Conservation (phyloP, 2,329 filamentous ascomycete species). For the Plenodomus lindquistii region DNA sequence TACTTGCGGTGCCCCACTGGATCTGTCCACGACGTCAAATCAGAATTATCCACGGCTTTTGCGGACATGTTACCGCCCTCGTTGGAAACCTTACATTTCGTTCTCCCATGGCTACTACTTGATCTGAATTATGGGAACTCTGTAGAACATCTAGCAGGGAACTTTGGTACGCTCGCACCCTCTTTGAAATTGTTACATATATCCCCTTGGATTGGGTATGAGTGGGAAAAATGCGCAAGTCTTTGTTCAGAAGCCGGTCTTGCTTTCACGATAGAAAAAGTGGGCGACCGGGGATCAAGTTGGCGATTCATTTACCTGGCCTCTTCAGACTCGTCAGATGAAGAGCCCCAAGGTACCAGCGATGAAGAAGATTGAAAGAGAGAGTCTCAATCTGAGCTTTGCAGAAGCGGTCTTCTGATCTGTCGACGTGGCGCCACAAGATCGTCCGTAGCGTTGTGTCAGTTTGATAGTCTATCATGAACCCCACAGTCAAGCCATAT, state of each 20-base stretch:
- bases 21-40: slow-evolving; percentile 1
- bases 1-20: slow-evolving; percentile 16
- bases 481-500: no score
- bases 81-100: slow-evolving; percentile 10
- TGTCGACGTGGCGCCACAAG: no score
- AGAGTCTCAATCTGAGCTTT: no score
- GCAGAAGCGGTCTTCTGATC: no score
- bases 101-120: slow-evolving; percentile 3
- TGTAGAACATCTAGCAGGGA: slow-evolving; percentile 16
- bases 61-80: slow-evolving; percentile 16
- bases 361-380: no score
- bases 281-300: neutral
- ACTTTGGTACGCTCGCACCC: slow-evolving; percentile 3
- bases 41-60: slow-evolving; percentile 7
- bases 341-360: no score
- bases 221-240: slow-evolving; percentile 8
- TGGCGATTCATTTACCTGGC: slow-evolving; percentile 8
- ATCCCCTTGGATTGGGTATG: slow-evolving; percentile 6
- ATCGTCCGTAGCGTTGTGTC: no score
- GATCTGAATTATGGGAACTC: slow-evolving; percentile 12
- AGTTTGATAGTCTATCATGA: no score
- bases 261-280: slow-evolving; percentile 9
- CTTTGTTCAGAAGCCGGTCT: slow-evolving; percentile 9
- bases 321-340: slow-evolving; percentile 16
- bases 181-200: neutral